Evolutionary conservation across 345 rosid genomes (phyloP), one percentile per base, ranked within the genome.

Genomic region (sweet orange (Citrus sinensis)): DNA sequence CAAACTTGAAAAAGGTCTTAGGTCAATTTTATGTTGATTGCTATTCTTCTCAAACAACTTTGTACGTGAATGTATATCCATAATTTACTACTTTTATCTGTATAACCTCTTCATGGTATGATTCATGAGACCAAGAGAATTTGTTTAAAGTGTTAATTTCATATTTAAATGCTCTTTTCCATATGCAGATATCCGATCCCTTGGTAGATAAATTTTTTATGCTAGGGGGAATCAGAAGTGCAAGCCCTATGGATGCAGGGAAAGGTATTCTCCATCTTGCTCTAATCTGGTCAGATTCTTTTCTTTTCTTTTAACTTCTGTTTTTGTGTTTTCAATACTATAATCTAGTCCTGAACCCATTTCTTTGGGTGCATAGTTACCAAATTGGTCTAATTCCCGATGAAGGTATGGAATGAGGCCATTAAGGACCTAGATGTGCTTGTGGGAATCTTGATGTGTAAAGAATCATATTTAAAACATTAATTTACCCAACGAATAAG

Each of bases 191-290:
- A 71, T 81, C 80, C 39, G 79, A 81, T 68, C 65, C 83, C 72
- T 80, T 89, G 87, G 80, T 87, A 75, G 85, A 83, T 65, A 85
- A 86, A 80, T 92, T 92, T 83, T 34, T 83, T 80, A 82, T 77
- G 79, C 73, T 92, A 62, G 96, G 93, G 77, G 98, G 97, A 64
- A 79, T 13, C 54, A 79, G 51, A 80, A 85, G 93, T 80, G 76
- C 80, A 51, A 87, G 88, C 71, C 93, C 88, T 79, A 71, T 69
- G 72, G 90, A 90, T 79, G 88, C 85, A 59, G 92, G 88, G 66
- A 87, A 88, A 88, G 97, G 97, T 91, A 81, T 81, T 66, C 25
- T 59, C 25, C 74, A 65, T 76, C 80, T 7, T 66, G 69, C 68
- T 74, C 55, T 59, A 71, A 67, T 68, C 59, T 40, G 62, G 59